These are phyloP conservation scores for Peniophora sp. DNA, from an alignment of 1,284 basidiomycete genomes.

Conservation along the genomic window DNA sequence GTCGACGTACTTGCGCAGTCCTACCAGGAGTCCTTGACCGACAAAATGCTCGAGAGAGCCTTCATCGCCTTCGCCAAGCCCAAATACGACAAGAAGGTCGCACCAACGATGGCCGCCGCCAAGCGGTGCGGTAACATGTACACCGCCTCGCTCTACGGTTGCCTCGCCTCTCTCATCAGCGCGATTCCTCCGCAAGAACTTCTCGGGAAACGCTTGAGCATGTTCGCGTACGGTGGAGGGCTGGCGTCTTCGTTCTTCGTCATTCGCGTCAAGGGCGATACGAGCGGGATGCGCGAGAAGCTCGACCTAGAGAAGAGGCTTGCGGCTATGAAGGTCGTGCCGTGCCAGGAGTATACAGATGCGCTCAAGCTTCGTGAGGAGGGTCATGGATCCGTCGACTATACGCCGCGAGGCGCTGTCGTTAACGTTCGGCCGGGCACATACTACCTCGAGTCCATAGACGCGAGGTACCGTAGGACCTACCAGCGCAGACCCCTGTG, in stretches of 20 bases:
- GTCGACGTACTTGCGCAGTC: constrained; percentile 62
- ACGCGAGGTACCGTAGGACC: constrained; percentile 88
- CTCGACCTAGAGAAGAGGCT: constrained; percentile 76
- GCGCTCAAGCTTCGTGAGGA: constrained; percentile 86
- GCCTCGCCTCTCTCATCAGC: constrained; percentile 78
- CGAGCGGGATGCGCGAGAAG: constrained; percentile 71
- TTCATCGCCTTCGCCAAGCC: constrained; percentile 73
- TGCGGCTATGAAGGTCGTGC: constrained; percentile 83
- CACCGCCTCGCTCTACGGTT: constrained; percentile 94
- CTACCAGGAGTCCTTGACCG: constrained; percentile 71
- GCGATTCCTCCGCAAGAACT: constrained; percentile 62
- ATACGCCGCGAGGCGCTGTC: constrained; percentile 81
- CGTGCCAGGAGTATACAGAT: constrained; percentile 80
- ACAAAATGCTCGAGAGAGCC: constrained; percentile 95
- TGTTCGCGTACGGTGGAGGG: constrained; percentile 94
- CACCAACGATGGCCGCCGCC: constrained; percentile 76
- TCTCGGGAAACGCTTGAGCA: constrained; percentile 74
- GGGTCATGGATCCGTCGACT: constrained; percentile 90
- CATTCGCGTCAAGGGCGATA: constrained; percentile 80
- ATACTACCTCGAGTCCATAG: constrained; percentile 91
- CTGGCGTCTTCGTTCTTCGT: constrained; percentile 91
- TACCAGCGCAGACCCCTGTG: no score
- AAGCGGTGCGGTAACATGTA: constrained; percentile 97
- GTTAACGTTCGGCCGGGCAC: constrained; percentile 92
- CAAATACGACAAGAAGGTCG: constrained; percentile 65